Evolutionary conservation across 2,329 filamentous ascomycete species (phyloP).

Genomic region (Alternaria arbusti): DNA sequence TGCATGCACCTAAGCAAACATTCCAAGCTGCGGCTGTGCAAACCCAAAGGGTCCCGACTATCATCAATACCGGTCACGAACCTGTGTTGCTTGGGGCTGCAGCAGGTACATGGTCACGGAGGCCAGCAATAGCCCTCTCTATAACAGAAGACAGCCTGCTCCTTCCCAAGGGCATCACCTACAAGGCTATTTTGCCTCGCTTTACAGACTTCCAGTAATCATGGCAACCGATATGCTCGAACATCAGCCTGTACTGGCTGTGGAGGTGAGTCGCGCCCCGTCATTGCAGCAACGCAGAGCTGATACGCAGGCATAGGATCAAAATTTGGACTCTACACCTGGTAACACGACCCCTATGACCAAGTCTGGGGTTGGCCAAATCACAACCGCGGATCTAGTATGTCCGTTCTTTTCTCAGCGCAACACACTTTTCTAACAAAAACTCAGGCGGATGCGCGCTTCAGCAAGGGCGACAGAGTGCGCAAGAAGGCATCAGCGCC

Average conservation of each 20-base stretch:
- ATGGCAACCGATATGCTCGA: constrained; percentile 32
- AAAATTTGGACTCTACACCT: constrained; percentile 12
- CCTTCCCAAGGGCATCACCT: constrained; percentile 12
- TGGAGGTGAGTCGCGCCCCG: constrained; percentile 25
- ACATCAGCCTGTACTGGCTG: constrained; percentile 22
- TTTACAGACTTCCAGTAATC: constrained; percentile 1
- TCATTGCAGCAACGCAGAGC: constrained; percentile 24
- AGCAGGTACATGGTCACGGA: constrained; percentile 20
- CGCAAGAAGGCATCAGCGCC: constrained; percentile 31
- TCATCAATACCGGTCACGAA: constrained; percentile 5
- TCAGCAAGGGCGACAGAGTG: constrained; percentile 29
- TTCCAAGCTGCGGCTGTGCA: constrained; percentile 31
- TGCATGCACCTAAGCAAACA: neutral
- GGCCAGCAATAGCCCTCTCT: constrained; percentile 33
- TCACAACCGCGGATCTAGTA: constrained; percentile 22
- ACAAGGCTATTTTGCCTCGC: constrained; percentile 30
- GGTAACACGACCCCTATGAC: constrained; percentile 22
- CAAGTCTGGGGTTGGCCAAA: constrained; percentile 36
- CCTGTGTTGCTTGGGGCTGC: constrained; percentile 27
- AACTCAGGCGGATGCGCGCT: constrained; percentile 30
- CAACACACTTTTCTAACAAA: constrained; percentile 2
- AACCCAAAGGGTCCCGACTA: constrained; percentile 8
- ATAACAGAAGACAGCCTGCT: constrained; percentile 34
- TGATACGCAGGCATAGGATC: constrained; percentile 31
- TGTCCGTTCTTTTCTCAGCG: neutral